phyloP scores from a whole-genome alignment of 257 asterid species.

The Nicotiana obtusifolia region DNA sequence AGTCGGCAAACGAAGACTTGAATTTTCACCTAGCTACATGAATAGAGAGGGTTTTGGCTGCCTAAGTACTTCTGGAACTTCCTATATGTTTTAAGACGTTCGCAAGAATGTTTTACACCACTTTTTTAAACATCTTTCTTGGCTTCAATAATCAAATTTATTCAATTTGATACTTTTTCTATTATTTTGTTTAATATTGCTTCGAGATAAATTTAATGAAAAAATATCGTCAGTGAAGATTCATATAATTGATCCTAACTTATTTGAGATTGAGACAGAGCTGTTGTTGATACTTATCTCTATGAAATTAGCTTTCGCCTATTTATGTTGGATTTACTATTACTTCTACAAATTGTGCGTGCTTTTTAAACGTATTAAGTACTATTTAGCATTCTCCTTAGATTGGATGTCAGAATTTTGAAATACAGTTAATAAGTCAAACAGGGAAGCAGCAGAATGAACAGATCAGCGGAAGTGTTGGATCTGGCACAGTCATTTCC shows the following conservation, averaged over 20 bases:
- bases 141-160: no score
- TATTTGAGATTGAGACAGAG: no score
- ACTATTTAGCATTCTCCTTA: no score
- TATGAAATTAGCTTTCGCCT: no score
- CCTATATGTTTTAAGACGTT: background rate
- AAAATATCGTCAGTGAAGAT: no score
- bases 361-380: background rate
- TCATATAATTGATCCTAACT: no score
- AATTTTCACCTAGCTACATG: background rate
- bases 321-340: no score
- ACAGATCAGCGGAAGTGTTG: background rate
- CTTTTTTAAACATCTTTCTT: no score
- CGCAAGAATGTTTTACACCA: background rate
- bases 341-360: background rate
- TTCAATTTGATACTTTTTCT: no score
- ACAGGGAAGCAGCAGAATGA: background rate
- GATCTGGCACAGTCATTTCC: conserved; percentile 3
- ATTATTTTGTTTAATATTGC: no score
- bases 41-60: background rate
- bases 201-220: no score
- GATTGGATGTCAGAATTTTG: background rate
- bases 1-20: conserved; percentile 2
- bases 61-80: background rate
- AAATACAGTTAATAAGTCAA: background rate
- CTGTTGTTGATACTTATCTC: no score